Evolutionary conservation across 441 rosid genomes (phyloP).

Genomic region (Euphorbia celastroides): DNA sequence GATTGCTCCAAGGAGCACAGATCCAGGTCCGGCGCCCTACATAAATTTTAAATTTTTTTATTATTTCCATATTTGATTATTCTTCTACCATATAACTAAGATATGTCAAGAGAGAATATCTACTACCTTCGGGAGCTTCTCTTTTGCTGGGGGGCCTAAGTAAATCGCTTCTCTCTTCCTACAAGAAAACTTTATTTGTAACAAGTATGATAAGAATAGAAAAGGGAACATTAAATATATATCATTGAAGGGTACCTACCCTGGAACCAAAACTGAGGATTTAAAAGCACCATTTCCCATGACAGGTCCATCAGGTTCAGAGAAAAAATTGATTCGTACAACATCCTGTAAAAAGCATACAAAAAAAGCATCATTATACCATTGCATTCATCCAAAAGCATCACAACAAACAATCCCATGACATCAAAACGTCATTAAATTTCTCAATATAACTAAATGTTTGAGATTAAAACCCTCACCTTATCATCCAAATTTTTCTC

Average conservation of each 20-base stretch:
- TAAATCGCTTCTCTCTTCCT: slow-evolving; percentile 87
- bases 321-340: slow-evolving; percentile 64
- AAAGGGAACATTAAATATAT: slow-evolving; percentile 17
- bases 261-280: slow-evolving; percentile 75
- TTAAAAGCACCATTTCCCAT: slow-evolving; percentile 85
- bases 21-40: slow-evolving; percentile 83
- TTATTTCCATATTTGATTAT: slow-evolving; percentile 3
- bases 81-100: not conserved
- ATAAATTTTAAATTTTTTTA: slow-evolving; percentile 19
- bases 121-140: slow-evolving; percentile 87
- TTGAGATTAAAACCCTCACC: slow-evolving; percentile 37
- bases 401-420: not conserved
- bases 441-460: not conserved
- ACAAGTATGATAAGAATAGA: slow-evolving; percentile 1
- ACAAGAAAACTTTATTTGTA: slow-evolving; percentile 22
- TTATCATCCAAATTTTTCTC: slow-evolving; percentile 76
- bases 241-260: slow-evolving; percentile 41
- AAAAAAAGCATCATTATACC: not conserved
- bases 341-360: slow-evolving; percentile 46
- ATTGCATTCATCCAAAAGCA: too few relatives aligned
- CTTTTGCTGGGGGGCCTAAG: slow-evolving; percentile 77
- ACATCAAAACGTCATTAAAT: slow-evolving; percentile 5
- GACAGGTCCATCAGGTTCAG: slow-evolving; percentile 93
- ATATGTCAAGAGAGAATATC: slow-evolving; percentile 7
- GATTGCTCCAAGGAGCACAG: slow-evolving; percentile 71